Conservation (phyloP, 1,139 yeast genomes). For the Geotrichum carabidarum region DNA sequence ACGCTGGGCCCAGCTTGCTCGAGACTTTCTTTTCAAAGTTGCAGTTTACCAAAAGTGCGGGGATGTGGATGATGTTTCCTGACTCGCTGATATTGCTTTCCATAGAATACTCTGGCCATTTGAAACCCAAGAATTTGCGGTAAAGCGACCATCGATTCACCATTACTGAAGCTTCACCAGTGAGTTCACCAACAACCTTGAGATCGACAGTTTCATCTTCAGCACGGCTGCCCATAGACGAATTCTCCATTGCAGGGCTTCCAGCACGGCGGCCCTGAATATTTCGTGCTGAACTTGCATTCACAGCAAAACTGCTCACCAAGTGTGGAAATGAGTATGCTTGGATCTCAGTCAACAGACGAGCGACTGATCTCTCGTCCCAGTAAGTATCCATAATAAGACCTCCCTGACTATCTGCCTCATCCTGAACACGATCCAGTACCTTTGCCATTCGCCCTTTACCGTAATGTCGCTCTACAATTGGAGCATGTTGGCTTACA, state of each 20-base stretch:
- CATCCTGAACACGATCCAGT: slow-evolving; percentile 69
- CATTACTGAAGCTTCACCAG: slow-evolving; percentile 68
- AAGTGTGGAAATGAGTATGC: slow-evolving; percentile 49
- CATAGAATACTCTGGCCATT: slow-evolving; percentile 49
- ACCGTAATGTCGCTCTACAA: slow-evolving; percentile 71
- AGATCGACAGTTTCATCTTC: slow-evolving; percentile 42
- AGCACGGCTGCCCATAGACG: slow-evolving; percentile 20
- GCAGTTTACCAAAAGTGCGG: slow-evolving; percentile 49
- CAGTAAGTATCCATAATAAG: slow-evolving; percentile 80
- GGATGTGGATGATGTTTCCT: slow-evolving; percentile 27
- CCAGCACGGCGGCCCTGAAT: slow-evolving; percentile 25
- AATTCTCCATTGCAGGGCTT: slow-evolving; percentile 24
- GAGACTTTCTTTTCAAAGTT: slow-evolving; percentile 57
- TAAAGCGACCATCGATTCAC: slow-evolving; percentile 85
- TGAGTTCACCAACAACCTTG: slow-evolving; percentile 51
- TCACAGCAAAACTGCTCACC: slow-evolving; percentile 33
- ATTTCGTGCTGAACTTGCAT: slow-evolving; percentile 4
- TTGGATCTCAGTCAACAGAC: slow-evolving; percentile 52
- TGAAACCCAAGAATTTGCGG: slow-evolving; percentile 63
- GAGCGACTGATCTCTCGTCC: slow-evolving; percentile 61
- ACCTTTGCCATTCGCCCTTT: slow-evolving; percentile 60
- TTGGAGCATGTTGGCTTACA: slow-evolving; percentile 76
- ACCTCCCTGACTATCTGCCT: slow-evolving; percentile 88
- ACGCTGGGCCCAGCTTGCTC: slow-evolving; percentile 51
- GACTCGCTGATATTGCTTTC: slow-evolving; percentile 11